Evolutionary conservation across 2,329 filamentous ascomycete species (phyloP), one percentile per base, ranked within the genome.

Genomic region (Diplocarpon mali): DNA sequence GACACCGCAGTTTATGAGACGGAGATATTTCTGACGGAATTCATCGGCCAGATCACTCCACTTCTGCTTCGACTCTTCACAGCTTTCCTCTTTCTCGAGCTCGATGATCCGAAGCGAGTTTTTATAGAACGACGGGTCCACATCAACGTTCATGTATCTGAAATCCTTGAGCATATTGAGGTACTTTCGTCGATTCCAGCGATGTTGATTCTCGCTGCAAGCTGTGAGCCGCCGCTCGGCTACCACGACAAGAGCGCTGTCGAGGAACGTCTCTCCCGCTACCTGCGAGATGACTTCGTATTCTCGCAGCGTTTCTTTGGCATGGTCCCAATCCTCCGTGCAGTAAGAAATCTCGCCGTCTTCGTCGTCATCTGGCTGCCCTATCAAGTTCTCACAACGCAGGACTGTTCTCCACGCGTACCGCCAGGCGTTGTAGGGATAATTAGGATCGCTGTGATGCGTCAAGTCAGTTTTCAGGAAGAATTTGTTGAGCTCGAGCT

Each of bases 151-250:
- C 13, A 44, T 38, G 30, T 50, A 24, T n/a, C 46, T 36, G 30
- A 47, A 53, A 27, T 54, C 51, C 27, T 47, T 45, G 5, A 55
- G n/a, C 16, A 54, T 51, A n/a, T 40, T 14, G 10, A 55, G 17
- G 28, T 51, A 53, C 10, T 44, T 42, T 37, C 36, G 40, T 34
- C 46, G 38, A 30, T 36, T 40, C 35, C 35, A 37, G 31, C 35
- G 35, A 13, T 29, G 35, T 11, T 30, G 36, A 28, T 41, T 36
- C 8, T 42, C 41, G 12, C 32, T 39, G 15, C 47, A 45, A 27
- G 44, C 40, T 32, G 36, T 43, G 12, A 56, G 39, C 16, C 51
- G 28, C 24, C 45, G 48, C 39, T 56, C 53, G 2, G 48, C 52
- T 31, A 50, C 42, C 2, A 56, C 47, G 16, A 49, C 47, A 9